Evolutionary conservation across 2,329 filamentous ascomycete genomes (phyloP).

Genomic region (Monilinia fructigena): DNA sequence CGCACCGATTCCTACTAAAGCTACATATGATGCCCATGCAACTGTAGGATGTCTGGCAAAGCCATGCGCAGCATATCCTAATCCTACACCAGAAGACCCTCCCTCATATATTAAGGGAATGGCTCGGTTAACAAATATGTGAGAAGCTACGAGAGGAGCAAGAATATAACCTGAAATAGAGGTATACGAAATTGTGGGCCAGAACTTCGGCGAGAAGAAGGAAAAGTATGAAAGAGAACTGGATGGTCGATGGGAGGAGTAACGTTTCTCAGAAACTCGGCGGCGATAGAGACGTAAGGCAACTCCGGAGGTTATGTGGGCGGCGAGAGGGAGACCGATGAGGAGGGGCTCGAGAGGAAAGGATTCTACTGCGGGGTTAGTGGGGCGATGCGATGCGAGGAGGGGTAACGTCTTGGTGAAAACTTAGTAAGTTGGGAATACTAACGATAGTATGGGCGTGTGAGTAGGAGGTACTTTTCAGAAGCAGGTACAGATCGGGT

Average conservation of each 20-base stretch:
- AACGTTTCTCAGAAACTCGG: constrained; percentile 70
- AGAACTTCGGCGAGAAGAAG: constrained; percentile 67
- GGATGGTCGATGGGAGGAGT: constrained; percentile 65
- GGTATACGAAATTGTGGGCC: constrained; percentile 68
- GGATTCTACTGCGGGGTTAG: constrained; percentile 47
- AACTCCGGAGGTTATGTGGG: constrained; percentile 76
- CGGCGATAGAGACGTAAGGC: constrained; percentile 73
- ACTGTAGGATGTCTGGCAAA: constrained; percentile 69
- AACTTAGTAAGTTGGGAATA: constrained; percentile 42
- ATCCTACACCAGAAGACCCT: constrained; percentile 79
- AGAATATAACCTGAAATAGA: constrained; percentile 72
- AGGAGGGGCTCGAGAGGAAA: constrained; percentile 71
- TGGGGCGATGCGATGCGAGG: background rate
- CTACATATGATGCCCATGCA: constrained; percentile 67
- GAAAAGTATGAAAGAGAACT: constrained; percentile 68
- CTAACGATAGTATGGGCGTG: constrained; percentile 89
- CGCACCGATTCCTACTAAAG: constrained; percentile 64
- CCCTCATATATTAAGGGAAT: constrained; percentile 76
- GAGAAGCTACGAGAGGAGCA: constrained; percentile 62
- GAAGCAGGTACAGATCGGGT: constrained; percentile 71
- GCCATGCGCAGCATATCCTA: constrained; percentile 82
- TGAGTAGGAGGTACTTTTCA: constrained; percentile 85
- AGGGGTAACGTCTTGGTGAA: constrained; percentile 73
- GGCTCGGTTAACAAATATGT: constrained; percentile 72
- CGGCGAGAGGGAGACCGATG: constrained; percentile 71